Evolutionary conservation across 1,284 basidiomycete species (phyloP).

Genomic region (Tilletia setariae): DNA sequence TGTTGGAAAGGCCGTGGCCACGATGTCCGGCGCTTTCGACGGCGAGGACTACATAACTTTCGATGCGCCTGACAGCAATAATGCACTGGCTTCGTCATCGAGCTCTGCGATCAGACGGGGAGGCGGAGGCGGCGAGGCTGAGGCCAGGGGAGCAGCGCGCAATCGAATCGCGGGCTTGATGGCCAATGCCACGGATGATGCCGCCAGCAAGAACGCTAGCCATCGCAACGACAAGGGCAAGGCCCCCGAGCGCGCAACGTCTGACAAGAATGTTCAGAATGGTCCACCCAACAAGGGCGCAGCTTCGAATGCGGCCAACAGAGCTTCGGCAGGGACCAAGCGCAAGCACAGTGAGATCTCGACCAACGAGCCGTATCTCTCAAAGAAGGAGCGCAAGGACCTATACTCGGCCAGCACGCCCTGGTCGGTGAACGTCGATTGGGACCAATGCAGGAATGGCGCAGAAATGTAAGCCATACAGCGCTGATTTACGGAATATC

Average conservation of each 20-base stretch:
- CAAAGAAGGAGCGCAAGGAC: constrained; percentile 64
- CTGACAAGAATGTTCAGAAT: neutral
- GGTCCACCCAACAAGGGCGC: neutral
- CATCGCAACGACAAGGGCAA: too few relatives aligned
- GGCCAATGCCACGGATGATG: neutral
- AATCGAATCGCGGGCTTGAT: neutral
- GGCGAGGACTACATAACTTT: constrained; percentile 14
- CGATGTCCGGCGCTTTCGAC: neutral
- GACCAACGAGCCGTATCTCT: constrained; percentile 54
- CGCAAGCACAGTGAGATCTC: constrained; percentile 39
- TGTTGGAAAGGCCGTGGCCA: neutral
- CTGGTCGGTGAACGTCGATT: constrained; percentile 74
- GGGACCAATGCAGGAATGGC: constrained; percentile 72
- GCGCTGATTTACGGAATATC: neutral
- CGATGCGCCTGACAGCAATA: neutral
- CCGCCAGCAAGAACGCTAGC: neutral
- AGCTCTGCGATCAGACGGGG: too few relatives aligned
- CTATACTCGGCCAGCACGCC: constrained; percentile 68
- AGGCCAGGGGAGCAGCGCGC: constrained; percentile 1
- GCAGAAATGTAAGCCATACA: constrained; percentile 55
- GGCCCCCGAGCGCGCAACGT: neutral
- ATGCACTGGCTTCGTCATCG: neutral
- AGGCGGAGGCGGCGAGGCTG: neutral
- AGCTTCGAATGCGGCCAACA: too few relatives aligned
- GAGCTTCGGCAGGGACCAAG: constrained; percentile 28